These are phyloP conservation scores for Xylaria sp. DNA, from an alignment of 2,329 filamentous ascomycete species.

Conservation along the genomic window DNA sequence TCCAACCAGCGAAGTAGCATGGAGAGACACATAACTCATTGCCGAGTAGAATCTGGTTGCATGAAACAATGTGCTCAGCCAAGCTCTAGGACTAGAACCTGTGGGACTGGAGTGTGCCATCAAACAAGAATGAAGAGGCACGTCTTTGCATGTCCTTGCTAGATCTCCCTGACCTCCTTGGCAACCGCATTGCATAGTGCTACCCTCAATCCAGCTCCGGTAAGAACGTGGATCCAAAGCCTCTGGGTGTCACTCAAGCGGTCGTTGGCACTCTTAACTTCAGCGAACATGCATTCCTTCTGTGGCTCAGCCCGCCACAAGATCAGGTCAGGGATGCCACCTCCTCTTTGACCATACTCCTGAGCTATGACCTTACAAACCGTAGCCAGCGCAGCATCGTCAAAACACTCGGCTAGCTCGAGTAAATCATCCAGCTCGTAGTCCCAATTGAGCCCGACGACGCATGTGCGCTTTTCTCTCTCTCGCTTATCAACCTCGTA, in stretches of 20 bases:
- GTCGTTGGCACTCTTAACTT: slow-evolving; percentile 89
- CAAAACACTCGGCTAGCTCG: slow-evolving; percentile 82
- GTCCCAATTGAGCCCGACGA: slow-evolving; percentile 93
- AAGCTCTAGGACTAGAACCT: slow-evolving; percentile 1
- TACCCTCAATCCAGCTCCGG: slow-evolving; percentile 84
- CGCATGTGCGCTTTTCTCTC: slow-evolving; percentile 77
- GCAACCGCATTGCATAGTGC: slow-evolving; percentile 78
- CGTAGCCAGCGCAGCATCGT: slow-evolving; percentile 80
- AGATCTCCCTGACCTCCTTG: slow-evolving; percentile 59
- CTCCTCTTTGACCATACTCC: slow-evolving; percentile 87
- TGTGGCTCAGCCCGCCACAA: slow-evolving; percentile 73
- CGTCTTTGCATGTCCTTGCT: slow-evolving; percentile 11
- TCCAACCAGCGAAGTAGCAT: background rate
- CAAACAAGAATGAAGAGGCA: slow-evolving; percentile 5
- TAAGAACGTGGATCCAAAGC: slow-evolving; percentile 95
- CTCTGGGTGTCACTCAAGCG: slow-evolving; percentile 94
- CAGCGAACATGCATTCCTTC: slow-evolving; percentile 77
- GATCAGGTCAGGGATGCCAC: slow-evolving; percentile 92
- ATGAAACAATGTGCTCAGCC: slow-evolving; percentile 6
- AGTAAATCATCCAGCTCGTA: slow-evolving; percentile 82
- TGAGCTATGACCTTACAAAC: slow-evolving; percentile 96
- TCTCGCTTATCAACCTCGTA: slow-evolving; percentile 75
- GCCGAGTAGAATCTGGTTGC: background rate
- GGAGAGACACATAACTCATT: background rate
- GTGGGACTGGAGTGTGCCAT: background rate